Evolutionary conservation across 2,329 filamentous ascomycete species (phyloP).

Genomic region (Bretziella fagacearum): DNA sequence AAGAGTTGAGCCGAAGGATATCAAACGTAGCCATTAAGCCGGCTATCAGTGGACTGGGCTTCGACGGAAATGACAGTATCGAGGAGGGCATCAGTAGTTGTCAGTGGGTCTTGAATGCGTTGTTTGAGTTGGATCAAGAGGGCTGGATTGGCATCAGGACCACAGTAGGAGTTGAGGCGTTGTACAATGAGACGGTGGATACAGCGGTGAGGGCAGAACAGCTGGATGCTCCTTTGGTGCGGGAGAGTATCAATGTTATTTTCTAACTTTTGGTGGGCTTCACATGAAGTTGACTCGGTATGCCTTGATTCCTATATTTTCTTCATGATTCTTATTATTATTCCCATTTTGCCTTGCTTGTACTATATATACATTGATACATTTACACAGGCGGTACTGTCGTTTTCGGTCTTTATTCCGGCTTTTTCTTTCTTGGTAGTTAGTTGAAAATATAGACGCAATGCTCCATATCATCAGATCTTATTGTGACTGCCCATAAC

Average conservation of each 20-base stretch:
- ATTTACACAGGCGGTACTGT: neutral
- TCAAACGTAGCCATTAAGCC: constrained; percentile 5
- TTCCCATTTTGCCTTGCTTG: neutral
- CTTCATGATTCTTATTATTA: neutral
- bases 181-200: constrained; percentile 13
- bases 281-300: too few relatives aligned
- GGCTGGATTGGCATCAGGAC: constrained; percentile 13
- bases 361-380: neutral
- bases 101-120: constrained; percentile 9
- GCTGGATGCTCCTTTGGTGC: constrained; percentile 8
- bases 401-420: neutral
- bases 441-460: too few relatives aligned
- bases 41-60: neutral
- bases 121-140: constrained; percentile 12
- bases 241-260: constrained; percentile 5
- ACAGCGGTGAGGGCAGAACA: constrained; percentile 6
- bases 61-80: constrained; percentile 10
- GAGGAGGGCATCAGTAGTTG: constrained; percentile 12
- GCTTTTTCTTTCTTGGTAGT: neutral
- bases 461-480: too few relatives aligned
- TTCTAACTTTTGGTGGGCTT: too few relatives aligned
- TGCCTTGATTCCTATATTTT: neutral
- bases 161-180: neutral
- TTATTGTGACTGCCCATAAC: too few relatives aligned
- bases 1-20: constrained; percentile 6